Evolutionary conservation across 2,329 filamentous ascomycete species (phyloP).

Genomic region (Verticillium klebahnii): DNA sequence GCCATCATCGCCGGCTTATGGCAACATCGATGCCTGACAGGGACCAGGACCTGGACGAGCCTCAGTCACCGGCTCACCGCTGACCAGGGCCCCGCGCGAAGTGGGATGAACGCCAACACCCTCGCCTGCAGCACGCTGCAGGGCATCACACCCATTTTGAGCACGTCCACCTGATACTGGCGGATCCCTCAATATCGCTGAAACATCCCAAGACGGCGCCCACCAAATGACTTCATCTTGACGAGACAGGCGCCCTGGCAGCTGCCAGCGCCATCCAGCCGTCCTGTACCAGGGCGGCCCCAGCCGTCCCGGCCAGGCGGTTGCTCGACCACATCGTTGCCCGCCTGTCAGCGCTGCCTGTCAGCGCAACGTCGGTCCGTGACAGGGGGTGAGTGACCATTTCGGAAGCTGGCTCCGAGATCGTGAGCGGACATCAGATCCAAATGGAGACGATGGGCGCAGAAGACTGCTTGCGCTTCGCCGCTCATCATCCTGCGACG

Average conservation of each 20-base stretch:
- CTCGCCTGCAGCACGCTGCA: slow-evolving; percentile 10
- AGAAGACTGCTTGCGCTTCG: background rate
- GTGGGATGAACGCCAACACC: slow-evolving; percentile 5
- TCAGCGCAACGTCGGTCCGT: background rate
- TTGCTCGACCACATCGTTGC: background rate
- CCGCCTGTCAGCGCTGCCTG: background rate
- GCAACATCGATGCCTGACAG: background rate
- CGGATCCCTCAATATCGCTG: slow-evolving; percentile 13
- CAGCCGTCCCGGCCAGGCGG: slow-evolving; percentile 9
- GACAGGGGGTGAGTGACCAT: background rate
- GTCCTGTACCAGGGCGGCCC: slow-evolving; percentile 1
- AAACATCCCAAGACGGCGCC: slow-evolving; percentile 10
- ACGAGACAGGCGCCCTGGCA: background rate
- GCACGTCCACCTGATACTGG: slow-evolving; percentile 4
- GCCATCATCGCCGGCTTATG: background rate
- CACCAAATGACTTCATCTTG: slow-evolving; percentile 12
- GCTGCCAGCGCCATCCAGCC: background rate
- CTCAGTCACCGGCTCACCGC: background rate
- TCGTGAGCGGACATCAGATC: background rate
- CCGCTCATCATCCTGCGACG: slow-evolving; percentile 1
- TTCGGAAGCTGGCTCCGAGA: slow-evolving; percentile 8
- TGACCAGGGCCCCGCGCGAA: background rate
- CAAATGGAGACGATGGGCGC: background rate
- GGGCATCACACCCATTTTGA: background rate
- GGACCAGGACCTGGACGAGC: background rate